Conservation (phyloP, 768 basidiomycete genomes). For the Holtermanniella nyarrowii region DNA sequence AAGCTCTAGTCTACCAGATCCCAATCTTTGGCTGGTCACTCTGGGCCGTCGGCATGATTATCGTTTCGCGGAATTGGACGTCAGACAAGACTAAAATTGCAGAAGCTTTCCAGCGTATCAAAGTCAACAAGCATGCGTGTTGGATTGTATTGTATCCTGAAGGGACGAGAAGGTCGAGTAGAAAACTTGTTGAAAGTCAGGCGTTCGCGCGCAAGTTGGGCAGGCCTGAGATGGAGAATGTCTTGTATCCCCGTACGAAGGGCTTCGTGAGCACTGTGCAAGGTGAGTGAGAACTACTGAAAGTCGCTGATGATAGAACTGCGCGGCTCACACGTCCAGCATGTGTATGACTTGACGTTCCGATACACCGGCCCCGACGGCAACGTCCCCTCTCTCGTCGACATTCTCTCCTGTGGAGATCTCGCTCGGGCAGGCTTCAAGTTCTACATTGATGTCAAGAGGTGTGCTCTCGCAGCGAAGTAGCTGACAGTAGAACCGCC, state of each 20-base stretch:
- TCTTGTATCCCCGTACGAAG: slow-evolving; percentile 23
- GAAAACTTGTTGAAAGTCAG: slow-evolving; percentile 17
- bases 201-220: slow-evolving; percentile 14
- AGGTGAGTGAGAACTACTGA: slow-evolving; percentile 10
- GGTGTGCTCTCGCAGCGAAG: slow-evolving; percentile 5
- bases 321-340: slow-evolving; percentile 18
- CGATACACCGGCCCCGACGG: slow-evolving; percentile 7
- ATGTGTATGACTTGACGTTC: slow-evolving; percentile 27
- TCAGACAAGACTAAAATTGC: slow-evolving; percentile 8
- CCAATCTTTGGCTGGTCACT: slow-evolving; percentile 27
- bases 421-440: slow-evolving; percentile 17
- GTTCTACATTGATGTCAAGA: slow-evolving; percentile 16
- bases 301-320: slow-evolving; percentile 8
- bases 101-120: slow-evolving; percentile 21
- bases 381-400: slow-evolving; percentile 10
- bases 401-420: slow-evolving; percentile 12
- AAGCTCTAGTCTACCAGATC: slow-evolving; percentile 17
- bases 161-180: slow-evolving; percentile 18
- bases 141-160: slow-evolving; percentile 32
- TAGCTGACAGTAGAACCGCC: slow-evolving; percentile 6
- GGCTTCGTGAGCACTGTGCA: slow-evolving; percentile 20
- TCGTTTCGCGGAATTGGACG: slow-evolving; percentile 28
- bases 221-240: slow-evolving; percentile 13
- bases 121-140: slow-evolving; percentile 13
- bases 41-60: slow-evolving; percentile 27